phyloP scores from a whole-genome alignment of 2,329 filamentous ascomycete species.

The Chaetomium sp. region DNA sequence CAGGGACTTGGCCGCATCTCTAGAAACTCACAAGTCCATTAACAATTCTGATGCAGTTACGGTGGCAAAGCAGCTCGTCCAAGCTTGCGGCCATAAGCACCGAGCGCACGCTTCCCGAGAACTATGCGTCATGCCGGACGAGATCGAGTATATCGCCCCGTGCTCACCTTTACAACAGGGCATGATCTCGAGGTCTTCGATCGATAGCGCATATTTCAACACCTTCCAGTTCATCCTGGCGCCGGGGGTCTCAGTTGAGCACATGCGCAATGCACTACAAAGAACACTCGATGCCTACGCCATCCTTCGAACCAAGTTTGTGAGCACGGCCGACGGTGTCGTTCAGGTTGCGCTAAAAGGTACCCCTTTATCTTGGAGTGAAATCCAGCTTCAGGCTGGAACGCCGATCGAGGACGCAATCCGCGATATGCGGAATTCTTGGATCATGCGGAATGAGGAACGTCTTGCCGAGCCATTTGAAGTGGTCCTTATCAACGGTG shows the following conservation, averaged over 20 bases:
- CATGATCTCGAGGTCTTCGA: conserved; percentile 68
- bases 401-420: conserved; percentile 34
- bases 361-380: conserved; percentile 48
- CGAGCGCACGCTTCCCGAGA: conserved; percentile 53
- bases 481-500: conserved; percentile 45
- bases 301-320: conserved; percentile 73
- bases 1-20: conserved; percentile 47
- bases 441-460: conserved; percentile 56
- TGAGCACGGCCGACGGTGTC: conserved; percentile 72
- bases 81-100: conserved; percentile 66
- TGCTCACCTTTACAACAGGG: conserved; percentile 87
- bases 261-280: conserved; percentile 61
- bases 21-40: conserved; percentile 35
- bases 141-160: conserved; percentile 74
- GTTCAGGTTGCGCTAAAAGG: conserved; percentile 68
- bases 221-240: conserved; percentile 65
- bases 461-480: conserved; percentile 57
- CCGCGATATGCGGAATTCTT: conserved; percentile 44
- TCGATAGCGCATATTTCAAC: conserved; percentile 72
- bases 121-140: conserved; percentile 52
- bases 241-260: conserved; percentile 45
- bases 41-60: conserved; percentile 38
- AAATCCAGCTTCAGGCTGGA: conserved; percentile 38
- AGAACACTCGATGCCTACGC: conserved; percentile 55
- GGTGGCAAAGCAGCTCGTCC: conserved; percentile 61